Evolutionary conservation across 305 asterid genomes (phyloP).

Genomic region (Euphrasia arctica): DNA sequence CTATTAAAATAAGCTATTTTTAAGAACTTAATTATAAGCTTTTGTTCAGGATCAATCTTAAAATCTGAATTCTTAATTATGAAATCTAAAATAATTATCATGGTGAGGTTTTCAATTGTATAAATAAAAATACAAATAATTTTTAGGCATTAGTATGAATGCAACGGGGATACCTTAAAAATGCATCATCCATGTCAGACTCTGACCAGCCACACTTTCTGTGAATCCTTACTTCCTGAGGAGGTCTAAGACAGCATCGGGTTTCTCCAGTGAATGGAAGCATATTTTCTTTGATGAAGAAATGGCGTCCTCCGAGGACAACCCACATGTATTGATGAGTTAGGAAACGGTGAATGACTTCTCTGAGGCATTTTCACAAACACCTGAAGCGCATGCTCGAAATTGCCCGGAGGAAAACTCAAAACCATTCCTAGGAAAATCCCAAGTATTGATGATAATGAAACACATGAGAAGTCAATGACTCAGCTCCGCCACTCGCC

Average conservation of each 20-base stretch:
- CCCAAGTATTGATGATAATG: too few relatives aligned
- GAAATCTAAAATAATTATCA: too few relatives aligned
- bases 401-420: neutral
- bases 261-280: neutral
- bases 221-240: neutral
- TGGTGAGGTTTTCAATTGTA: too few relatives aligned
- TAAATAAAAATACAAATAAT: too few relatives aligned
- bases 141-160: too few relatives aligned
- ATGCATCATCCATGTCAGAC: conserved; percentile 3
- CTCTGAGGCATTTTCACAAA: conserved; percentile 5
- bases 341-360: conserved; percentile 2
- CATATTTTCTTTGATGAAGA: neutral
- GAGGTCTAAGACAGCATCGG: neutral
- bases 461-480: too few relatives aligned
- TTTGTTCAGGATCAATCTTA: too few relatives aligned
- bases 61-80: too few relatives aligned
- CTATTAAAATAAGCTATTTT: too few relatives aligned
- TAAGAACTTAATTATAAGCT: too few relatives aligned
- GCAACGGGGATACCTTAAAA: neutral
- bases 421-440: neutral
- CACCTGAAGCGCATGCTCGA: neutral
- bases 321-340: neutral
- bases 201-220: conserved; percentile 21
- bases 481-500: too few relatives aligned
- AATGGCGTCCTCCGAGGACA: neutral